phyloP scores from a whole-genome alignment of 495 filamentous ascomycete genomes.

The Terfezia boudieri region DNA sequence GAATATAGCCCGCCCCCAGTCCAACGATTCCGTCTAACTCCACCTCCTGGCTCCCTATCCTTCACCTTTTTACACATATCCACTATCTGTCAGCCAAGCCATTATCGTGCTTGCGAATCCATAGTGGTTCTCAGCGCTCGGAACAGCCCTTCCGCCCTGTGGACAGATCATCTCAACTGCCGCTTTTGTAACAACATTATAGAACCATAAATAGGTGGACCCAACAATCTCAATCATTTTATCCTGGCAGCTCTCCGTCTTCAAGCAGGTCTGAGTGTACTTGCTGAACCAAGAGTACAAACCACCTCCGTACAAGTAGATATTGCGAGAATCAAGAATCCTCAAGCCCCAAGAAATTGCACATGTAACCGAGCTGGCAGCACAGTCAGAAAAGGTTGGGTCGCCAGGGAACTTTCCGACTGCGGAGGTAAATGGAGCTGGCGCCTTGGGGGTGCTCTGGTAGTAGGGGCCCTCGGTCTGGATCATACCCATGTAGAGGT shows the following conservation, averaged over 20 bases:
- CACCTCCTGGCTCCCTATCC: too few relatives aligned
- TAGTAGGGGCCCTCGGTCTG: slow-evolving; percentile 60
- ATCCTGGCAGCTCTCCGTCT: slow-evolving; percentile 1
- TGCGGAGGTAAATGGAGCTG: slow-evolving; percentile 14
- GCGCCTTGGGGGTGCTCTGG: neutral
- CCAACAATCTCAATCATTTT: slow-evolving; percentile 3
- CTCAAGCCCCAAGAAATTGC: slow-evolving; percentile 42
- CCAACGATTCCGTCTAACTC: too few relatives aligned
- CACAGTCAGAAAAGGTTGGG: slow-evolving; percentile 32
- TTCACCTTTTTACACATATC: neutral
- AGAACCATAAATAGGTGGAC: slow-evolving; percentile 1
- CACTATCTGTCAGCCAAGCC: neutral
- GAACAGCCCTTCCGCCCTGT: slow-evolving; percentile 5
- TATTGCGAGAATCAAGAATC: slow-evolving; percentile 32
- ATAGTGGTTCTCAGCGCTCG: slow-evolving; percentile 5
- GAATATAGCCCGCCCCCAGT: too few relatives aligned
- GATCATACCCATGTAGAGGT: slow-evolving; percentile 51
- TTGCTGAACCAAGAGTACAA: slow-evolving; percentile 52
- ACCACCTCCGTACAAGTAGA: slow-evolving; percentile 47
- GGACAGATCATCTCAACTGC: slow-evolving; percentile 52
- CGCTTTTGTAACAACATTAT: slow-evolving; percentile 56
- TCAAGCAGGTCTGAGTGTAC: slow-evolving; percentile 21
- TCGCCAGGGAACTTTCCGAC: slow-evolving; percentile 30
- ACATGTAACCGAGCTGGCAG: slow-evolving; percentile 27
- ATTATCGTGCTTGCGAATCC: slow-evolving; percentile 8